phyloP scores from a whole-genome alignment of 2,329 filamentous ascomycete species.

The Xylariaceae sp. region DNA sequence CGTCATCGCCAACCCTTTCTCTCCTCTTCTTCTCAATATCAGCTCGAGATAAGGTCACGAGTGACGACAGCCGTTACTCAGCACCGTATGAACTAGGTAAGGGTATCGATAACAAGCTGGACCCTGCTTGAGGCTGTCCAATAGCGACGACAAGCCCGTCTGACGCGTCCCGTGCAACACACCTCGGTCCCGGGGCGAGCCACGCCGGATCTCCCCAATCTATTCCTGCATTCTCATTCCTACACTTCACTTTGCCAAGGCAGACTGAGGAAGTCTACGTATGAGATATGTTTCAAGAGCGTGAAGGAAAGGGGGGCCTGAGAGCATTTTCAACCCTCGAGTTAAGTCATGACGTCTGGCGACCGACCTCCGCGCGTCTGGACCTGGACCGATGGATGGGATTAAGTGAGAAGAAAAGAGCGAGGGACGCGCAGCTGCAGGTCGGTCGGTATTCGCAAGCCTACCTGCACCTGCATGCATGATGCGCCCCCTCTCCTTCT shows the following conservation, averaged over 20 bases:
- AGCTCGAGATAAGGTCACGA: too few species aligned
- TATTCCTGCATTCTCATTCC: too few species aligned
- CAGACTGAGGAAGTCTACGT: background rate
- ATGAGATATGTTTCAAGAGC: background rate
- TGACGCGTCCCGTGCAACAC: background rate
- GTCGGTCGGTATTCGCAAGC: background rate
- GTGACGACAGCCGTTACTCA: too few species aligned
- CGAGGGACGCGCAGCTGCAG: background rate
- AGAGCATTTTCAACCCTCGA: too few species aligned
- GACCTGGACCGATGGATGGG: background rate
- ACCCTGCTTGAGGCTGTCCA: too few species aligned
- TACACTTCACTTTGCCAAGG: too few species aligned
- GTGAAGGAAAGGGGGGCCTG: background rate
- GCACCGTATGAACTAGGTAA: too few species aligned
- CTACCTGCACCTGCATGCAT: background rate
- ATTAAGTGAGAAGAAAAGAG: background rate
- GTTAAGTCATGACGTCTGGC: background rate
- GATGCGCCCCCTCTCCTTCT: background rate
- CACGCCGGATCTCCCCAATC: background rate
- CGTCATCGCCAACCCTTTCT: too few species aligned
- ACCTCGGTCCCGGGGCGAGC: constrained; percentile 15
- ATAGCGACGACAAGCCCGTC: too few species aligned
- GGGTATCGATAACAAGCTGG: too few species aligned
- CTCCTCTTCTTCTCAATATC: too few species aligned
- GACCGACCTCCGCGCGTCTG: background rate